Conservation (phyloP, 768 basidiomycete genomes). For the Galerina marginata region DNA sequence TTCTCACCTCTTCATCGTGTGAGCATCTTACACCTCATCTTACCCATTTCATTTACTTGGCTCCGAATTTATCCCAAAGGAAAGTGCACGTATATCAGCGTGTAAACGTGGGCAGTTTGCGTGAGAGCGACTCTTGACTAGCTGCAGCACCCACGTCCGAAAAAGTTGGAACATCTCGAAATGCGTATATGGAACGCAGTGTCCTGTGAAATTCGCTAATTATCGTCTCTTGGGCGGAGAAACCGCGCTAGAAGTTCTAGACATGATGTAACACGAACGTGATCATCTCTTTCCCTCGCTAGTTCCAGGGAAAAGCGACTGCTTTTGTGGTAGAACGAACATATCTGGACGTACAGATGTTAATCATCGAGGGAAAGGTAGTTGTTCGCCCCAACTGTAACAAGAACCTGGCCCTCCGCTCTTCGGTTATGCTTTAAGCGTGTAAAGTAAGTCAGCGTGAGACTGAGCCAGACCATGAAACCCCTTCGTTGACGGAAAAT, state of each 20-base stretch:
- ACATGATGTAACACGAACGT: background rate
- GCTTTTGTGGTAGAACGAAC: slow-evolving; percentile 1
- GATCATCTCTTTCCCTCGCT: slow-evolving; percentile 1
- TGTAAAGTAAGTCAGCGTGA: background rate
- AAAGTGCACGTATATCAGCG: background rate
- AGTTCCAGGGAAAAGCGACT: slow-evolving; percentile 1
- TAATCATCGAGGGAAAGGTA: slow-evolving; percentile 12
- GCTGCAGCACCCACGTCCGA: background rate
- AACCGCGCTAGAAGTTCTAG: slow-evolving; percentile 4
- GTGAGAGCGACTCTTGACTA: slow-evolving; percentile 3
- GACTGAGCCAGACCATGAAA: too few relatives aligned
- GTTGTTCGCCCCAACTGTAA: background rate
- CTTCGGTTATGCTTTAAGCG: background rate
- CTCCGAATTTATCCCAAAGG: slow-evolving; percentile 13
- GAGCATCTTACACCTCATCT: background rate
- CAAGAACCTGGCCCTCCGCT: background rate
- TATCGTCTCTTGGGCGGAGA: slow-evolving; percentile 4
- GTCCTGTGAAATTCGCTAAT: background rate
- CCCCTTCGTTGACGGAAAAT: too few relatives aligned
- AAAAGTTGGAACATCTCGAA: background rate
- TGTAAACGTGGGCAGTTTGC: background rate
- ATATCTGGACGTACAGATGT: slow-evolving; percentile 7
- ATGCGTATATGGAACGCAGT: slow-evolving; percentile 3
- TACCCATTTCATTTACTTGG: background rate
- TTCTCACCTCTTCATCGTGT: slow-evolving; percentile 16